Percentiles rank a stretch among this genome's conserved stretches.
phyloP scores from a whole-genome alignment of 768 basidiomycete species.

The Harrya chromipes region DNA sequence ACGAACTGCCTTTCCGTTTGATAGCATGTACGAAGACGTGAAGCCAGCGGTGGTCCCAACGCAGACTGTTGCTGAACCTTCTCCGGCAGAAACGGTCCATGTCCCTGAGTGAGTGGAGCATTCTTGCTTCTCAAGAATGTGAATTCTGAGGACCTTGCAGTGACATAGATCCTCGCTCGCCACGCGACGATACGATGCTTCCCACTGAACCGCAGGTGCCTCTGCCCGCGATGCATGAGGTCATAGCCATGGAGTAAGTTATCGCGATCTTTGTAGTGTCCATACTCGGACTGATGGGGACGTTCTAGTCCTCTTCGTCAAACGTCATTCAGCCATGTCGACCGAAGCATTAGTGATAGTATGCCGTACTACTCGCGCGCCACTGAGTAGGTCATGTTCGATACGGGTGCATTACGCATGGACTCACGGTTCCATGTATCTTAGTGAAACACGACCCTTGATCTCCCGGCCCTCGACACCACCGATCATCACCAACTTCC shows the following conservation, averaged over 20 bases:
- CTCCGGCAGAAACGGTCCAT: conserved; percentile 28
- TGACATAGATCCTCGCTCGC: conserved; percentile 29
- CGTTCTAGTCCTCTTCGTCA: conserved; percentile 15
- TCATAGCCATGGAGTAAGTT: conserved; percentile 26
- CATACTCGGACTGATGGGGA: neutral
- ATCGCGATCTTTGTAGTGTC: neutral
- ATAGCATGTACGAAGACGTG: conserved; percentile 25
- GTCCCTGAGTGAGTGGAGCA: conserved; percentile 28
- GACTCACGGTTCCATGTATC: neutral
- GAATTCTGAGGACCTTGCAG: conserved; percentile 7
- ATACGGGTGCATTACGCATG: too few species aligned
- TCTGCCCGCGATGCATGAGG: conserved; percentile 34
- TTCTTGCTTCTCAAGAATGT: neutral
- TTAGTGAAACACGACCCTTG: conserved; percentile 55
- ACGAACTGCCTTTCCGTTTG: neutral
- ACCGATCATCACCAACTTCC: conserved; percentile 24
- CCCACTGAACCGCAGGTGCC: conserved; percentile 29
- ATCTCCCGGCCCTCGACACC: conserved; percentile 38
- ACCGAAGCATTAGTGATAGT: conserved; percentile 14
- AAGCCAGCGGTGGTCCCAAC: conserved; percentile 10
- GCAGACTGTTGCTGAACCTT: conserved; percentile 13
- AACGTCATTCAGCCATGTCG: conserved; percentile 16
- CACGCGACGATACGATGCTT: conserved; percentile 30
- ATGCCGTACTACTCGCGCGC: conserved; percentile 9
- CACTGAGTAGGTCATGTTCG: conserved; percentile 25